These are phyloP conservation scores for Chionographis japonica DNA, from an alignment of 106 monocot genomes.

Conservation along the genomic window DNA sequence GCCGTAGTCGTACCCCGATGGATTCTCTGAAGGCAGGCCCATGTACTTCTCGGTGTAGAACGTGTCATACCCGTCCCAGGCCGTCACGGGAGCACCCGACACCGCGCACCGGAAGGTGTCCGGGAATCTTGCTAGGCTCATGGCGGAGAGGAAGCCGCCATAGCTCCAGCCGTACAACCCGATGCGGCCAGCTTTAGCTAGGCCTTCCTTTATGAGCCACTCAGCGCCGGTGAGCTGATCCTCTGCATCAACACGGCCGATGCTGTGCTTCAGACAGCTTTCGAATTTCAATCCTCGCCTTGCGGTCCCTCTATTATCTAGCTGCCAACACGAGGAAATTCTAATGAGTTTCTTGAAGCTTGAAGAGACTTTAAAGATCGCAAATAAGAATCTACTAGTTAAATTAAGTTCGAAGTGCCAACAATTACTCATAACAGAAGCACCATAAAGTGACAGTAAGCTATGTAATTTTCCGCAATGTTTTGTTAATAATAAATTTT, in stretches of 20 bases:
- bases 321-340: slow-evolving; percentile 31
- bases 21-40: slow-evolving; percentile 67
- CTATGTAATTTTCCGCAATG: too few species aligned
- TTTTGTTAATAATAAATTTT: too few species aligned
- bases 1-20: slow-evolving; percentile 37
- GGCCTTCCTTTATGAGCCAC: slow-evolving; percentile 73
- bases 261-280: slow-evolving; percentile 54
- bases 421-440: background rate
- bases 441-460: too few species aligned
- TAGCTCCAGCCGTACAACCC: slow-evolving; percentile 97
- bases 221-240: slow-evolving; percentile 84
- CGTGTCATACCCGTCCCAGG: slow-evolving; percentile 96
- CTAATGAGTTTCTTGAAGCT: background rate
- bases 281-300: slow-evolving; percentile 84
- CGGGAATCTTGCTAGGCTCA: slow-evolving; percentile 67
- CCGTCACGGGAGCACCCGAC: slow-evolving; percentile 86
- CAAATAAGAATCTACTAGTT: too few species aligned
- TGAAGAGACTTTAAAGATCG: too few species aligned
- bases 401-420: background rate
- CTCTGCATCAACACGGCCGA: slow-evolving; percentile 70
- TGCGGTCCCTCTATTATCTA: slow-evolving; percentile 90
- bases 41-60: slow-evolving; percentile 96
- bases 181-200: slow-evolving; percentile 58
- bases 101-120: slow-evolving; percentile 67
- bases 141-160: slow-evolving; percentile 84